These are phyloP conservation scores for Neurospora sp. DNA, from an alignment of 495 filamentous ascomycete species.

Conservation along the genomic window DNA sequence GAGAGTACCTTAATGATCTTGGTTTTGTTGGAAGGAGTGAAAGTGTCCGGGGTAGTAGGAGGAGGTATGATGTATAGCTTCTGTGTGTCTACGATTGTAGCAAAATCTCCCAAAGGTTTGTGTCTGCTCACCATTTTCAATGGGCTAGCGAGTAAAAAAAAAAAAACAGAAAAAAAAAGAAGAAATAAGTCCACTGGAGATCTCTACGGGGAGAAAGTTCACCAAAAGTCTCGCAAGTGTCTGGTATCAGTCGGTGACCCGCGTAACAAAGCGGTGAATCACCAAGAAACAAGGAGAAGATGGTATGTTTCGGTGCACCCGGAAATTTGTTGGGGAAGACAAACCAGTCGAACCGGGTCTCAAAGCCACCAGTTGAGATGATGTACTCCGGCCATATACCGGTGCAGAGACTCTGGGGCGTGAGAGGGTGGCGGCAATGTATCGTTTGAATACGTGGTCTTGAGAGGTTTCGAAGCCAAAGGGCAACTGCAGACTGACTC, in stretches of 20 bases:
- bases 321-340: not conserved
- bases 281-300: not conserved
- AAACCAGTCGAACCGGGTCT: not conserved
- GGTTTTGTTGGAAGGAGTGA: not conserved
- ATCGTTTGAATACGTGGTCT: not conserved
- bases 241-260: not conserved
- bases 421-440: not conserved
- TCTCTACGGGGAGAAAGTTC: not conserved
- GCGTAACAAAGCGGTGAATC: not conserved
- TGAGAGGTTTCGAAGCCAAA: not conserved
- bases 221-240: not conserved
- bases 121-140: not conserved
- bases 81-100: too few species aligned
- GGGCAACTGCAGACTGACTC: not conserved
- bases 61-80: too few species aligned
- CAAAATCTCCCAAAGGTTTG: not conserved
- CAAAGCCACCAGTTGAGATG: not conserved
- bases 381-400: not conserved
- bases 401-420: not conserved
- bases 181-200: not conserved
- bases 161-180: not conserved
- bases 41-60: not conserved
- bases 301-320: not conserved
- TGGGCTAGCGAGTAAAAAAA: not conserved
- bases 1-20: not conserved